phyloP scores from a whole-genome alignment of 306 rosid species.

The Vigna mungo region DNA sequence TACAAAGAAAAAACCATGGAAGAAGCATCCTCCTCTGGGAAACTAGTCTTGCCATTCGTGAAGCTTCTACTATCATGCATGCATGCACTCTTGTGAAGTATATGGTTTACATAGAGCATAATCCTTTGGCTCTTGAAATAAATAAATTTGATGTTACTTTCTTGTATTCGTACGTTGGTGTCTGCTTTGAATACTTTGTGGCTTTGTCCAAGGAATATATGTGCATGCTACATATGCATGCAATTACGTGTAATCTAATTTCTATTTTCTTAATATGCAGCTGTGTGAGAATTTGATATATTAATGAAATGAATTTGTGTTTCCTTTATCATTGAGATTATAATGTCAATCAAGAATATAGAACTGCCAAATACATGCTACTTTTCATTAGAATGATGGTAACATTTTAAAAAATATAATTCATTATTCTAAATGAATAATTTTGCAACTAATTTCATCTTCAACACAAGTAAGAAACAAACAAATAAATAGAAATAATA shows the following conservation, averaged over 20 bases:
- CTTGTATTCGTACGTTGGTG: not conserved
- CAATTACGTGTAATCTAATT: not conserved
- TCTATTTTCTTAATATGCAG: not conserved
- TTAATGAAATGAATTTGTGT: not conserved
- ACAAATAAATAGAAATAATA: too few species aligned
- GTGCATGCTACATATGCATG: not conserved
- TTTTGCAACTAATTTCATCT: too few species aligned
- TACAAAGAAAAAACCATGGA: not conserved
- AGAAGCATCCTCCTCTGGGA: slow-evolving; percentile 18
- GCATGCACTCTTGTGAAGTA: not conserved
- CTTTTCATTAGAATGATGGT: too few species aligned
- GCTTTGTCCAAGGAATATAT: not conserved
- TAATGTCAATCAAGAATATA: too few species aligned
- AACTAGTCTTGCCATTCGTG: not conserved
- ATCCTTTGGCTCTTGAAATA: not conserved
- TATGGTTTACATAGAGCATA: too few species aligned
- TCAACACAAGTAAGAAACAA: too few species aligned
- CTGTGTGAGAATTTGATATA: not conserved
- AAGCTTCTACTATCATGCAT: too few species aligned
- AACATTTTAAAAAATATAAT: too few species aligned
- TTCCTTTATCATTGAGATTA: not conserved
- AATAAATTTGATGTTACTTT: not conserved
- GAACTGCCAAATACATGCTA: too few species aligned
- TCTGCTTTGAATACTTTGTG: not conserved
- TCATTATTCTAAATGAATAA: too few species aligned